Percentiles rank a stretch among this genome's conserved stretches.
These are phyloP conservation scores for Magnusiomyces suaveolens DNA, from an alignment of 1,139 yeast genomes.

Conservation along the genomic window DNA sequence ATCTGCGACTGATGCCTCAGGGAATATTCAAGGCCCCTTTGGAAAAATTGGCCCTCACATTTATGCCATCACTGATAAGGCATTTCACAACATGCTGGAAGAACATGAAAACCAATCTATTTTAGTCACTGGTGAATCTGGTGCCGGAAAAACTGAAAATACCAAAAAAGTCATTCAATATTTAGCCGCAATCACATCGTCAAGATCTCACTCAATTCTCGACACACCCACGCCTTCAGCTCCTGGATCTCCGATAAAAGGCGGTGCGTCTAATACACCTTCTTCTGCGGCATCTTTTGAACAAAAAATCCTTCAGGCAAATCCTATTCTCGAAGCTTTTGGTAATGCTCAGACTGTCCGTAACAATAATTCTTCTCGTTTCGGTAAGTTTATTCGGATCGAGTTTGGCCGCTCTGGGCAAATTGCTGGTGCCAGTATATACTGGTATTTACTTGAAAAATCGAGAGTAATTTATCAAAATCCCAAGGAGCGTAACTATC, in stretches of 20 bases:
- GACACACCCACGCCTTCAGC: constrained; percentile 12
- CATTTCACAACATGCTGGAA: constrained; percentile 64
- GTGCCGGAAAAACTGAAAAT: constrained; percentile 97
- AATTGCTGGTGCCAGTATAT: constrained; percentile 83
- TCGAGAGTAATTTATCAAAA: constrained; percentile 85
- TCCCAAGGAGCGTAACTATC: constrained; percentile 75
- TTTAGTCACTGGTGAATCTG: constrained; percentile 94
- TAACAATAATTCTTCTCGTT: constrained; percentile 90
- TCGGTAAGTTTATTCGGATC: constrained; percentile 90
- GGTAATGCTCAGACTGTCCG: constrained; percentile 96
- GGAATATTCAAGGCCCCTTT: not conserved
- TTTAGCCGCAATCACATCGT: constrained; percentile 62
- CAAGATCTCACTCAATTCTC: constrained; percentile 22
- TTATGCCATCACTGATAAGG: constrained; percentile 82
- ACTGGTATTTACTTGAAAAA: constrained; percentile 88
- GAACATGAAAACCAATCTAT: constrained; percentile 78
- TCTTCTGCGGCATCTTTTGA: constrained; percentile 44
- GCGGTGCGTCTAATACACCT: constrained; percentile 6
- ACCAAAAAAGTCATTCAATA: constrained; percentile 94
- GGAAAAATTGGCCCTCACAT: constrained; percentile 55
- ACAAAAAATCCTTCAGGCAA: constrained; percentile 80
- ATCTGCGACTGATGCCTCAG: not conserved
- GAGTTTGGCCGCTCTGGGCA: constrained; percentile 57
- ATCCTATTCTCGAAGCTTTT: constrained; percentile 90
- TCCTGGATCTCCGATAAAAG: constrained; percentile 1